A percentile compares a stretch with the other conserved stretches of the same genome.
Evolutionary conservation across 805 yeast species (phyloP).

Genomic region (Kluyveromyces wickerhamii): DNA sequence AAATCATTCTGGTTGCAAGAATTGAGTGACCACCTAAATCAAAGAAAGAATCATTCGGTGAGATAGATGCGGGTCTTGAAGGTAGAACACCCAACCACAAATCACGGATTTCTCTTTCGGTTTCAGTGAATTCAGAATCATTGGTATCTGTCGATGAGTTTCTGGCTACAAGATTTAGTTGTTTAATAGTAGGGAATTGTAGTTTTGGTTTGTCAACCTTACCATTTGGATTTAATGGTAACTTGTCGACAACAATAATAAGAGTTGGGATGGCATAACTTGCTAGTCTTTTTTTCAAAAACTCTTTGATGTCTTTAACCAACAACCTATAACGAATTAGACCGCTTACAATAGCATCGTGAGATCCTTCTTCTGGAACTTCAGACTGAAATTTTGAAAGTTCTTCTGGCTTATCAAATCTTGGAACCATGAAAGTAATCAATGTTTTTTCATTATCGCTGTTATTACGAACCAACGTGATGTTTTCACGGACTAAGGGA

Average conservation of each 20-base stretch:
- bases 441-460: slow-evolving; percentile 88
- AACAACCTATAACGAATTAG: slow-evolving; percentile 67
- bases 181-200: slow-evolving; percentile 89
- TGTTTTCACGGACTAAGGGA: slow-evolving; percentile 83
- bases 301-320: slow-evolving; percentile 72
- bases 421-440: slow-evolving; percentile 88
- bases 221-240: slow-evolving; percentile 97
- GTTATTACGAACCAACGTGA: slow-evolving; percentile 86
- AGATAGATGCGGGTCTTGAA: slow-evolving; percentile 67
- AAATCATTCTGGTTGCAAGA: slow-evolving; percentile 93
- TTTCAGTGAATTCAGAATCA: slow-evolving; percentile 49
- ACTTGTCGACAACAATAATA: slow-evolving; percentile 73
- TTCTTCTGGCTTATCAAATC: slow-evolving; percentile 43
- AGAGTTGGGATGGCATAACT: slow-evolving; percentile 89
- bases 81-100: slow-evolving; percentile 85
- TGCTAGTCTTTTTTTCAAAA: slow-evolving; percentile 82
- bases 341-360: slow-evolving; percentile 69
- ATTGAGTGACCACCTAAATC: slow-evolving; percentile 98
- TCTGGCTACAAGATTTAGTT: slow-evolving; percentile 66
- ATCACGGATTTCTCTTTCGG: slow-evolving; percentile 64
- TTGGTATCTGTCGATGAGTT: slow-evolving; percentile 35
- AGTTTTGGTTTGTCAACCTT: slow-evolving; percentile 95
- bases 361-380: slow-evolving; percentile 32
- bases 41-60: slow-evolving; percentile 82
- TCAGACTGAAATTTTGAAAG: slow-evolving; percentile 37